Percentiles rank a stretch among this genome's conserved stretches.
phyloP scores from a whole-genome alignment of 1,139 yeast genomes.

The Yamadazyma triangularis region DNA sequence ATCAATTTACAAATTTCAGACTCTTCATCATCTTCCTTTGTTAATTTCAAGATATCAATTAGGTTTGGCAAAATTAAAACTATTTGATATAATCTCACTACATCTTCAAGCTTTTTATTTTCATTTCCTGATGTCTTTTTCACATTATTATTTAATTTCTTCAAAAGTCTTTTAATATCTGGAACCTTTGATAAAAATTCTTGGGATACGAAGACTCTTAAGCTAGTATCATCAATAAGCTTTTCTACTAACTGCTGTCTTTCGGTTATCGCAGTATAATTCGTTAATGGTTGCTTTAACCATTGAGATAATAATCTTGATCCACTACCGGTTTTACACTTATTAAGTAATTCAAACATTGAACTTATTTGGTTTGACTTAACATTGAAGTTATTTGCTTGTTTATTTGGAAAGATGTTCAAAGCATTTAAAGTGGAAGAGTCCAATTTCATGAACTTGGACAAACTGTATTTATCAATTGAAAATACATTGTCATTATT shows the following conservation, averaged over 20 bases:
- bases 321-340: slow-evolving; percentile 85
- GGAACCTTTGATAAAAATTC: slow-evolving; percentile 74
- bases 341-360: slow-evolving; percentile 76
- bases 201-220: slow-evolving; percentile 62
- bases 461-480: slow-evolving; percentile 63
- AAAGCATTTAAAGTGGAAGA: slow-evolving; percentile 86
- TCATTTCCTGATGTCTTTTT: slow-evolving; percentile 30
- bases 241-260: slow-evolving; percentile 73
- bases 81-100: slow-evolving; percentile 83
- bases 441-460: slow-evolving; percentile 82
- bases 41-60: slow-evolving; percentile 43
- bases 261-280: slow-evolving; percentile 49
- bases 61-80: slow-evolving; percentile 68
- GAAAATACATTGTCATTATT: slow-evolving; percentile 44
- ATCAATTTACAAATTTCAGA: slow-evolving; percentile 30
- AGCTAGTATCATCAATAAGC: slow-evolving; percentile 63
- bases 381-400: slow-evolving; percentile 22
- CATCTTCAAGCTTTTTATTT: slow-evolving; percentile 69
- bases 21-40: slow-evolving; percentile 28
- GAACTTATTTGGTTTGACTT: slow-evolving; percentile 48
- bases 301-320: slow-evolving; percentile 83
- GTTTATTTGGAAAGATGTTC: slow-evolving; percentile 64
- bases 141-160: slow-evolving; percentile 51
- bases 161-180: slow-evolving; percentile 70
- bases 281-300: slow-evolving; percentile 91